Conservation (phyloP, 108 stramenopile species). For the Schizochytrium sp. region DNA sequence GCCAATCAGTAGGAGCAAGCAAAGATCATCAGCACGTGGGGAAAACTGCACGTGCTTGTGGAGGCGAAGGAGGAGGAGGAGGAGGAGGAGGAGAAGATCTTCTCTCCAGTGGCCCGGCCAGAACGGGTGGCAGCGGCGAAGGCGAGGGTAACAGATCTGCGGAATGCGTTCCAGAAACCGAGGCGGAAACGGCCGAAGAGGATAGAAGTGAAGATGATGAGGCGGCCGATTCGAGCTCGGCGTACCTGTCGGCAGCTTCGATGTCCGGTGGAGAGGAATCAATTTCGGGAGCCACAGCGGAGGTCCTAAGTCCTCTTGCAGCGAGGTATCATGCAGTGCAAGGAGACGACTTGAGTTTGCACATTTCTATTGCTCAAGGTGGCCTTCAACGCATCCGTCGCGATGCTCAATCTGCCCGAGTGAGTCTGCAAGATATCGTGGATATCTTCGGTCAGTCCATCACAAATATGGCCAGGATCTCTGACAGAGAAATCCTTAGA, state of each 20-base stretch:
- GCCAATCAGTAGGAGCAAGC: too few relatives aligned
- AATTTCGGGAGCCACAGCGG: neutral
- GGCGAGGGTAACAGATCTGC: too few relatives aligned
- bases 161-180: too few relatives aligned
- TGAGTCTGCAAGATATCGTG: slow-evolving; percentile 34
- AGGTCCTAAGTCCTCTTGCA: neutral
- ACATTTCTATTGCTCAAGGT: slow-evolving; percentile 27
- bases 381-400: slow-evolving; percentile 40
- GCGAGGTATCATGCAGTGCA: neutral
- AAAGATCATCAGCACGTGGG: too few relatives aligned
- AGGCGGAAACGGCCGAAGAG: neutral
- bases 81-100: neutral
- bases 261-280: neutral
- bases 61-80: slow-evolving; percentile 4
- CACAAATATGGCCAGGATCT: slow-evolving; percentile 34
- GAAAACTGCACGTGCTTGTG: neutral
- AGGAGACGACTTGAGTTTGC: neutral
- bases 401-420: slow-evolving; percentile 24
- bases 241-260: neutral
- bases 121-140: too few relatives aligned
- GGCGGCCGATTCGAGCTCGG: neutral
- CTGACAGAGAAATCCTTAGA: neutral
- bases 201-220: neutral
- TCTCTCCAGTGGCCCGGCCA: too few relatives aligned
- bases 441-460: slow-evolving; percentile 35